Evolutionary conservation across 148 eudicot species (phyloP).

Genomic region (Rheum nobile): DNA sequence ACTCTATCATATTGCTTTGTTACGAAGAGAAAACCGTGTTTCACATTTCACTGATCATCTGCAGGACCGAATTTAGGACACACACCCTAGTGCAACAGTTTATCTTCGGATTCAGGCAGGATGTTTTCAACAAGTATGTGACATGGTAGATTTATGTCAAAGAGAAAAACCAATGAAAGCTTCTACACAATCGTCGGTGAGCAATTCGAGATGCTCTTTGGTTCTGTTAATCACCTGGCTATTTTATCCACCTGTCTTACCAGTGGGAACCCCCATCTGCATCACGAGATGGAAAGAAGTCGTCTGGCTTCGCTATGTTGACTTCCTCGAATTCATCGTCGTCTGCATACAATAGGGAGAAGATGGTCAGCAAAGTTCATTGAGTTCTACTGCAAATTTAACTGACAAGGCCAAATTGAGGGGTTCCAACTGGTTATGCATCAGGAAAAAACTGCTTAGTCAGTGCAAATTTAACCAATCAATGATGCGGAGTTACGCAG

Average conservation of each 20-base stretch:
- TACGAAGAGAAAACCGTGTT: too few species aligned
- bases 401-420: too few species aligned
- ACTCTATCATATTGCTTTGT: too few species aligned
- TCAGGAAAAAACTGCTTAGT: too few species aligned
- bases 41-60: too few species aligned
- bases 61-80: too few species aligned
- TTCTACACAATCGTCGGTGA: background rate
- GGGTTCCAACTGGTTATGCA: too few species aligned
- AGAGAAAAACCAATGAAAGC: background rate
- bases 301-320: slow-evolving; percentile 56
- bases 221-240: background rate
- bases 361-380: background rate
- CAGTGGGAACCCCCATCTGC: slow-evolving; percentile 47
- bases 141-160: background rate
- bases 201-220: background rate
- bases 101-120: background rate
- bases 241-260: background rate
- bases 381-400: background rate
- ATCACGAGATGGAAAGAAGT: slow-evolving; percentile 57
- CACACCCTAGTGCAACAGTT: background rate
- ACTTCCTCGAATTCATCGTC: slow-evolving; percentile 84
- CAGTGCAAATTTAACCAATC: too few species aligned
- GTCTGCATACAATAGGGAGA: slow-evolving; percentile 40
- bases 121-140: background rate
- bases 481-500: background rate